These are phyloP conservation scores for Yamagishiella unicocca DNA, from an alignment of 139 green algal species.

Conservation along the genomic window DNA sequence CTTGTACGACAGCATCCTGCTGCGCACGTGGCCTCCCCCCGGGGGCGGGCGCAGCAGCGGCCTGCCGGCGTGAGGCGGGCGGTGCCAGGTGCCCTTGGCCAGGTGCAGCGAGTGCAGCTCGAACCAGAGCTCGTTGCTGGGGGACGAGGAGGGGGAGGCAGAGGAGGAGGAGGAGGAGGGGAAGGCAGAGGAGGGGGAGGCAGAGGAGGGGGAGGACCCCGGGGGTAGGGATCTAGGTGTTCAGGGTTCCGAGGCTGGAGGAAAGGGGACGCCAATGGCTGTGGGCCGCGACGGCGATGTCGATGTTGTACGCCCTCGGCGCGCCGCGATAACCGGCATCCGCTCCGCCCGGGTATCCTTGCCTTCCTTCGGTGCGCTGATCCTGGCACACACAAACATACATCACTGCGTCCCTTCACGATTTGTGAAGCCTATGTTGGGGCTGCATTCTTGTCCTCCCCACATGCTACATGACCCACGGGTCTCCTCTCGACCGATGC, in stretches of 20 bases:
- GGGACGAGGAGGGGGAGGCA: not conserved
- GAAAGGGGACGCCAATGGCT: too few relatives aligned
- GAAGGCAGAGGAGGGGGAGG: not conserved
- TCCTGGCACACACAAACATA: too few relatives aligned
- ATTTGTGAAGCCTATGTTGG: too few relatives aligned
- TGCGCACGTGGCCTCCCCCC: not conserved
- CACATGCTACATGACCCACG: not conserved
- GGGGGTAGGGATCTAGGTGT: too few relatives aligned
- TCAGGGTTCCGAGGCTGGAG: too few relatives aligned
- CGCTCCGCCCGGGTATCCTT: too few relatives aligned
- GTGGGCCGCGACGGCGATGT: too few relatives aligned
- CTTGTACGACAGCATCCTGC: conserved; percentile 24
- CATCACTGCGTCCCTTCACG: too few relatives aligned
- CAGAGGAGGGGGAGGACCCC: not conserved
- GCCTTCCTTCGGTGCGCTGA: too few relatives aligned
- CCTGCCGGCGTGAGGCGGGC: not conserved
- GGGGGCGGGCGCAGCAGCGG: conserved; percentile 23
- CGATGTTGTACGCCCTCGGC: too few relatives aligned
- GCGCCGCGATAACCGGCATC: too few relatives aligned
- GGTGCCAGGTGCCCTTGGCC: not conserved
- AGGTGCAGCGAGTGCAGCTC: not conserved
- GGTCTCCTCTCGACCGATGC: not conserved
- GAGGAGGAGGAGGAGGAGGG: not conserved
- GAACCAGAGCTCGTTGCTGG: conserved; percentile 40
- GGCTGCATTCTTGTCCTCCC: too few relatives aligned